phyloP scores from a whole-genome alignment of 1,139 yeast genomes.

The Kluyveromyces sp. region DNA sequence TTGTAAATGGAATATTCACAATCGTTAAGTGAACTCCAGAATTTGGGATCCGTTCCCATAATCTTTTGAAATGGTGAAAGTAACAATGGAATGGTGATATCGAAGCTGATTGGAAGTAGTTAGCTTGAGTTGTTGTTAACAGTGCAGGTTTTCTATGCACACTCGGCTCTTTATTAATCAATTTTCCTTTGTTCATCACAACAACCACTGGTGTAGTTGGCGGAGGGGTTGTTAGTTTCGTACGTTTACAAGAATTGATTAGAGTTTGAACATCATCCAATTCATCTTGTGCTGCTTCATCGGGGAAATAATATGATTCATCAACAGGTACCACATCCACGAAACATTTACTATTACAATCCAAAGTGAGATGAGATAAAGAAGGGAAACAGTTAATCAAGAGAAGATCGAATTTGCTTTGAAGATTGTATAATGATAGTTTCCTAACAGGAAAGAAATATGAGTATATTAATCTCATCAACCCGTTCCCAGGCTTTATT shows the following conservation, averaged over 20 bases:
- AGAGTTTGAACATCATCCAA: slow-evolving; percentile 21
- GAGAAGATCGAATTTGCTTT: slow-evolving; percentile 41
- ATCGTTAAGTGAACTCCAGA: slow-evolving; percentile 24
- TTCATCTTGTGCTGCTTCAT: slow-evolving; percentile 7
- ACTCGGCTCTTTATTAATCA: slow-evolving; percentile 13
- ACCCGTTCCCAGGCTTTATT: slow-evolving; percentile 32
- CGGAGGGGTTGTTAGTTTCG: slow-evolving; percentile 23
- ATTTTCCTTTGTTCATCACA: slow-evolving; percentile 21
- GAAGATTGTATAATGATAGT: slow-evolving; percentile 35
- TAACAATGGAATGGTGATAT: slow-evolving; percentile 26
- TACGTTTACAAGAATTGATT: slow-evolving; percentile 14
- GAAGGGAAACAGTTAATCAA: slow-evolving; percentile 40
- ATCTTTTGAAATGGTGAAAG: slow-evolving; percentile 23
- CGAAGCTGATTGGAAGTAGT: slow-evolving; percentile 17
- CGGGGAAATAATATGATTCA: slow-evolving; percentile 19
- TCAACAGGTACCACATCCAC: slow-evolving; percentile 21
- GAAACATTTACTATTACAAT: slow-evolving; percentile 44
- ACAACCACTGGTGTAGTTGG: slow-evolving; percentile 27
- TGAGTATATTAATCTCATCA: slow-evolving; percentile 24
- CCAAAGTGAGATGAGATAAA: slow-evolving; percentile 35
- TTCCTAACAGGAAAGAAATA: slow-evolving; percentile 35
- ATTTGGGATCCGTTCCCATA: slow-evolving; percentile 28
- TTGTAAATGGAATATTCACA: slow-evolving; percentile 29
- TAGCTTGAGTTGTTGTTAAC: slow-evolving; percentile 21
- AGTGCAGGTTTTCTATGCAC: slow-evolving; percentile 19